Evolutionary conservation across 2,329 filamentous ascomycete species (phyloP).

Genomic region (Ceratocystis huliohia): DNA sequence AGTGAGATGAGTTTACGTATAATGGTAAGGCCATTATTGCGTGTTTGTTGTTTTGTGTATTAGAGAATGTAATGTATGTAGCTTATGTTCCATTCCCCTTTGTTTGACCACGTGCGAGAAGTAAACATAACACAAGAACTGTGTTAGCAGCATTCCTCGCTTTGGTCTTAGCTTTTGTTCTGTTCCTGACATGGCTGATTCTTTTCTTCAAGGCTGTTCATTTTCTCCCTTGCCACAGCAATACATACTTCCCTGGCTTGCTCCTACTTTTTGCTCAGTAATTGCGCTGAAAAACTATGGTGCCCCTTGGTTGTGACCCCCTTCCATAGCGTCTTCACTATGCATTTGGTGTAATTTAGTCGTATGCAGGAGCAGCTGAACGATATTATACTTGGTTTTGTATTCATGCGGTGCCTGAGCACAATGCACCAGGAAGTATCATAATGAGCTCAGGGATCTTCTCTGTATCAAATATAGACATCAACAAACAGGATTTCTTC

Average conservation of each 20-base stretch:
- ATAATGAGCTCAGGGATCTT: background rate
- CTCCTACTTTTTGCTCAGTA: background rate
- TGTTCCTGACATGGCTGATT: constrained; percentile 1
- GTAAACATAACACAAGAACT: background rate
- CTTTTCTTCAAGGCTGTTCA: background rate
- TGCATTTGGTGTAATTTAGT: background rate
- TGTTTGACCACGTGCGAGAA: constrained; percentile 6
- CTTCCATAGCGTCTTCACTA: background rate
- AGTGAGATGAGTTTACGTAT: no score
- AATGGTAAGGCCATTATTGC: background rate
- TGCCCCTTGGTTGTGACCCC: background rate
- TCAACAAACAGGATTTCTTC: constrained; percentile 1
- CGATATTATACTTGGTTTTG: background rate
- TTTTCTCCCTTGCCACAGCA: background rate
- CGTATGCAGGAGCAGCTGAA: background rate
- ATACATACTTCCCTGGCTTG: background rate
- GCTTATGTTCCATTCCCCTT: background rate
- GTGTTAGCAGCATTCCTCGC: constrained; percentile 3
- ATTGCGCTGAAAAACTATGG: background rate
- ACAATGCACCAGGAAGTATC: background rate
- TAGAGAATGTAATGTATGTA: background rate
- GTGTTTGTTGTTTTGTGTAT: background rate
- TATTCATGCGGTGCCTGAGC: background rate
- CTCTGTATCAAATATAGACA: background rate
- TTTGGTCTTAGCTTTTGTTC: background rate